Conservation (phyloP, 495 filamentous ascomycete genomes). For the Xeromyces bisporus region DNA sequence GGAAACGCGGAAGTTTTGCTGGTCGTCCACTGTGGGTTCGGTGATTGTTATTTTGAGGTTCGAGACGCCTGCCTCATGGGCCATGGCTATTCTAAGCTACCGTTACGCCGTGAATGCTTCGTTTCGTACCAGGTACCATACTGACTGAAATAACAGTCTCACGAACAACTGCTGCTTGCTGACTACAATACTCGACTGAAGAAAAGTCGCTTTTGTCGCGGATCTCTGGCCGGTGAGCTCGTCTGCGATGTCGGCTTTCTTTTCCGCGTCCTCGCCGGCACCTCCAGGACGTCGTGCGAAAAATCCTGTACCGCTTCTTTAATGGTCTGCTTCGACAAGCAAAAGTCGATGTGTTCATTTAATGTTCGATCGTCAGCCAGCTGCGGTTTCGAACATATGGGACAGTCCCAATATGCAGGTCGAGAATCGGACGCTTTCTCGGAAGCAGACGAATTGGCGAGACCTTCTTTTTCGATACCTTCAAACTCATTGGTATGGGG, state of each 20-base stretch:
- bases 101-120: too few relatives aligned
- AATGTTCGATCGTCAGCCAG: slow-evolving; percentile 58
- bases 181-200: slow-evolving; percentile 15
- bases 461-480: not conserved
- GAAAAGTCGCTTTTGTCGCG: slow-evolving; percentile 24
- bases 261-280: slow-evolving; percentile 10
- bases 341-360: slow-evolving; percentile 90
- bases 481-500: not conserved
- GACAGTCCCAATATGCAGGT: slow-evolving; percentile 61
- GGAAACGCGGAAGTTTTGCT: too few relatives aligned
- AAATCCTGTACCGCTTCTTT: slow-evolving; percentile 52
- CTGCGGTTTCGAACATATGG: slow-evolving; percentile 65
- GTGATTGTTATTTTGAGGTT: too few relatives aligned
- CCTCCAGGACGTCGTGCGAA: slow-evolving; percentile 4
- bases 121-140: too few relatives aligned
- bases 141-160: too few relatives aligned
- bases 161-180: too few relatives aligned
- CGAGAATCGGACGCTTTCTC: slow-evolving; percentile 1
- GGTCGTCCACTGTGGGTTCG: too few relatives aligned
- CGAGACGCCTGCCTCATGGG: too few relatives aligned
- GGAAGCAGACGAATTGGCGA: not conserved
- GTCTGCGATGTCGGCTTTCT: slow-evolving; percentile 12
- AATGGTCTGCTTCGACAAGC: slow-evolving; percentile 73
- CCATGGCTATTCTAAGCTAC: too few relatives aligned
- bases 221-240: slow-evolving; percentile 7